A percentile compares a stretch with the other conserved stretches of the same genome.
phyloP scores from a whole-genome alignment of 1,139 yeast genomes.

The Debaryomyces sp. region DNA sequence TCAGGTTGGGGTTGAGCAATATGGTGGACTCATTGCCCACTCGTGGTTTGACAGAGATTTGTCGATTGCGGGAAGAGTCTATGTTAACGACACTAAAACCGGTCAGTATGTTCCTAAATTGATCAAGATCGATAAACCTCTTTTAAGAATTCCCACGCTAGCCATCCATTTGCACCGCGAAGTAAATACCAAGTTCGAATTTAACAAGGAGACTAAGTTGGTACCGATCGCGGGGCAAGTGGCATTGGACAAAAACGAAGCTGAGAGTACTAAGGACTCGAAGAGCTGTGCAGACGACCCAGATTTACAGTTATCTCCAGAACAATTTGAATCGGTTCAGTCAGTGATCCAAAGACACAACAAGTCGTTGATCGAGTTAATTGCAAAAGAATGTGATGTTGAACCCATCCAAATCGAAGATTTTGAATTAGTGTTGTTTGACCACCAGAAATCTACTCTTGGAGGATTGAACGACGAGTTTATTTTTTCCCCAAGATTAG shows the following conservation, averaged over 20 bases:
- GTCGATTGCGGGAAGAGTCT: conserved; percentile 89
- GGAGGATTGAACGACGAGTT: conserved; percentile 94
- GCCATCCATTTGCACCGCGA: conserved; percentile 91
- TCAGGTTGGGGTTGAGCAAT: conserved; percentile 91
- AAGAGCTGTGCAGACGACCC: conserved; percentile 50
- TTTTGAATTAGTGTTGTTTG: conserved; percentile 86
- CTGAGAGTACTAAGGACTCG: conserved; percentile 12
- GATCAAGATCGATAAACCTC: conserved; percentile 79
- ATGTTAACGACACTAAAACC: conserved; percentile 52
- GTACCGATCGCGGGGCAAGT: conserved; percentile 84
- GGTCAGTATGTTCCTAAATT: conserved; percentile 64
- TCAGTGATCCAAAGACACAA: conserved; percentile 76
- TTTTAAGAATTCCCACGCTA: conserved; percentile 88
- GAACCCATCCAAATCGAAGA: conserved; percentile 66
- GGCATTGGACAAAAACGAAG: conserved; percentile 34
- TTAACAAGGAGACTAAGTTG: conserved; percentile 85
- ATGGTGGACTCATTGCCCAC: conserved; percentile 96
- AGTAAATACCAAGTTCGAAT: conserved; percentile 77
- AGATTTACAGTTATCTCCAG: conserved; percentile 44
- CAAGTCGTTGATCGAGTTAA: conserved; percentile 62
- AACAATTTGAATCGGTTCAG: conserved; percentile 67
- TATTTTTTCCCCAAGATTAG: conserved; percentile 90
- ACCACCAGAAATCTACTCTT: conserved; percentile 76
- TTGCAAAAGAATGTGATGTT: conserved; percentile 66
- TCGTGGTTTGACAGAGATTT: conserved; percentile 93